These are phyloP conservation scores for Sclerotinia trifoliorum DNA, from an alignment of 2,329 filamentous ascomycete species.

Conservation along the genomic window DNA sequence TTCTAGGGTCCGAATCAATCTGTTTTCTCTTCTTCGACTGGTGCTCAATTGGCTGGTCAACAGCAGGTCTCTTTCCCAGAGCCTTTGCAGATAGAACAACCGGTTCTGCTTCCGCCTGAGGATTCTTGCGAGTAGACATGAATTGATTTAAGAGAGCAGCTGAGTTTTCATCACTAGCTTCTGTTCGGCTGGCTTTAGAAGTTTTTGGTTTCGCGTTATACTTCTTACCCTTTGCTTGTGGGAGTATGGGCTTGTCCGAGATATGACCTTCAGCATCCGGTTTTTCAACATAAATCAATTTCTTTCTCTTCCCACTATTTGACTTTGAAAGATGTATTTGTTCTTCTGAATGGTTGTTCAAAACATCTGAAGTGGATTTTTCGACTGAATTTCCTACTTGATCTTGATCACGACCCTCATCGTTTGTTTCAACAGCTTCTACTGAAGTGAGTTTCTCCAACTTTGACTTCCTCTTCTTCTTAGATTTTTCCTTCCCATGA, in stretches of 20 bases:
- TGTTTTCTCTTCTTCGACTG: conserved; percentile 24
- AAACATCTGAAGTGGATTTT: not conserved
- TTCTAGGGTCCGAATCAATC: conserved; percentile 22
- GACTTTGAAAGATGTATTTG: not conserved
- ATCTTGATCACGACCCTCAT: not conserved
- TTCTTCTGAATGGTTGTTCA: not conserved
- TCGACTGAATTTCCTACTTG: not conserved
- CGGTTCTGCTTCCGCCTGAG: not conserved
- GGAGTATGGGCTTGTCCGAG: not conserved
- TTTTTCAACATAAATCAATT: not conserved
- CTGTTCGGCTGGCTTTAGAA: not conserved
- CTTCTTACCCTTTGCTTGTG: not conserved
- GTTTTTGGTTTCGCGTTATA: conserved; percentile 5
- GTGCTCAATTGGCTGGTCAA: conserved; percentile 21
- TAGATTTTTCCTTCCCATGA: not conserved
- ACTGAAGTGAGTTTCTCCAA: not conserved
- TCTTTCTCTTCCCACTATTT: conserved; percentile 9
- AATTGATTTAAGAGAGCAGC: conserved; percentile 15
- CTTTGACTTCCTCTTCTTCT: not conserved
- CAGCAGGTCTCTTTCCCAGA: conserved; percentile 33
- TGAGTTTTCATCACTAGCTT: conserved; percentile 15
- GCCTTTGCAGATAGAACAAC: conserved; percentile 30
- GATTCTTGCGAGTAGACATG: not conserved
- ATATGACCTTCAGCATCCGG: not conserved
- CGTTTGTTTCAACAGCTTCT: not conserved